Base-by-base conservation (phyloP, 1,139 yeast species). In the Yamadazyma buinensis region DNA sequence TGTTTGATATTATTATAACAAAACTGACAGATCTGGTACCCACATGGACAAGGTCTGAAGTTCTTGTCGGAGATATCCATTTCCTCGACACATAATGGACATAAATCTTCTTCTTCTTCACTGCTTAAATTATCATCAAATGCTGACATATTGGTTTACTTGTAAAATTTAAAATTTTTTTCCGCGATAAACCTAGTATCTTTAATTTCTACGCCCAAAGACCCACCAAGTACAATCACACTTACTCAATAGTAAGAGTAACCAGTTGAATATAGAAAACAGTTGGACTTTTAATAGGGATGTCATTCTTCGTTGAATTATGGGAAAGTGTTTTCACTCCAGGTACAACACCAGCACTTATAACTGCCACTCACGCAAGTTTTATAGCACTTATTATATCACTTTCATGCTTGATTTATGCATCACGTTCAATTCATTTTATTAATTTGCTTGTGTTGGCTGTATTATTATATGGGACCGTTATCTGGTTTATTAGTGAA, bases 31-130 rank as follows among this genome's bases (percentile, higher is more conserved):
- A 92, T 86, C 56, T 94, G 98, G 55, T 94, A 94, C 10, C 98
- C 98, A 67, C 99, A 94, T 1, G 97, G 98, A 69, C 99, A 94
- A 6, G 99, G 99, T 59, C 84, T 87, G 73, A 94, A 94, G 62
- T 90, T 87, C 57, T 85, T 86, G 61, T 94, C 98, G 14, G 95
- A 84, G 29, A 90, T 80, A 60, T 92, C 98, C 90, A 92, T 81
- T 57, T 92, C 97, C 61, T 92, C 98, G 54, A 88, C 94, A 68
- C 98, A 92, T 44, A 92, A 75, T 40, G 97, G 98, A 64, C 95
- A 84, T 48, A 72, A 71, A 48, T 84, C 95, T 49, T 83, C 94
- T 50, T 83, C 94, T 41, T 84, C 92, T 47, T 84, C 92, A 36
- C 87, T 79, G 42, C 81, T 74, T 50, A 81, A 81, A 37, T 68